Base-by-base conservation (phyloP, 352 stramenopile species). In the Globisporangium parvum region DNA sequence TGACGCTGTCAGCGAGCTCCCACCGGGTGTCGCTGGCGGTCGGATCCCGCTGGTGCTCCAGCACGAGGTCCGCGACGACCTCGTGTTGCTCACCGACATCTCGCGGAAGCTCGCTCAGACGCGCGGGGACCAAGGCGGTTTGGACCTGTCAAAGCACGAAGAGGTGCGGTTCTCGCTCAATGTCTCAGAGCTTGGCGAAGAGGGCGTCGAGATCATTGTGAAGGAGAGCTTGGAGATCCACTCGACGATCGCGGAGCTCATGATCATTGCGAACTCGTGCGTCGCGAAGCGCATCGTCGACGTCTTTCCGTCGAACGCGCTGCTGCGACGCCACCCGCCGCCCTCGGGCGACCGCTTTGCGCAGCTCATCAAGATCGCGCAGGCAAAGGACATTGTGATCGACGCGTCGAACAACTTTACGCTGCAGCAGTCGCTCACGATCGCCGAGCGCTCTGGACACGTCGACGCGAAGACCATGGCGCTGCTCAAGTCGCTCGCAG, bases 171-270 rank as follows among this genome's bases (percentile, higher is more conserved):
- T 97, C 56, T 86, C 77, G 11, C 49, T 96, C 49, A 88, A 87
- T 33, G 76, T 87, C 15, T 77, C 75, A 6, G 77, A 89, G 44
- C 47, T 89, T 15, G 75, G 77, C 14, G 71, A 85, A 47, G 78
- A 87, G 55, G 84, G 84, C 42, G 75, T 95, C 24, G 77, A 89
- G 61, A 89, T 98, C 33, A 84, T 74, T 24, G 76, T 88, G 28
- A 97, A 97, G 58, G 81, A 95, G 55, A 93, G 88, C 51, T 63
- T 96, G 26, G 93, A 98, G 69, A 97, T 98, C 59, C 90, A 98
- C 67, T 69, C 85, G 46, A 97, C 91, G 46, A 96, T 98, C 51
- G 91, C 91, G 0, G 91, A 97, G 69, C 71, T 97, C 42, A 96
- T 97, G 91, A 98, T 98, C 51, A 71, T 97, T 21, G 91, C 93